These are phyloP conservation scores for Colletotrichum sp. DNA, from an alignment of 2,329 filamentous ascomycete genomes.

Conservation along the genomic window DNA sequence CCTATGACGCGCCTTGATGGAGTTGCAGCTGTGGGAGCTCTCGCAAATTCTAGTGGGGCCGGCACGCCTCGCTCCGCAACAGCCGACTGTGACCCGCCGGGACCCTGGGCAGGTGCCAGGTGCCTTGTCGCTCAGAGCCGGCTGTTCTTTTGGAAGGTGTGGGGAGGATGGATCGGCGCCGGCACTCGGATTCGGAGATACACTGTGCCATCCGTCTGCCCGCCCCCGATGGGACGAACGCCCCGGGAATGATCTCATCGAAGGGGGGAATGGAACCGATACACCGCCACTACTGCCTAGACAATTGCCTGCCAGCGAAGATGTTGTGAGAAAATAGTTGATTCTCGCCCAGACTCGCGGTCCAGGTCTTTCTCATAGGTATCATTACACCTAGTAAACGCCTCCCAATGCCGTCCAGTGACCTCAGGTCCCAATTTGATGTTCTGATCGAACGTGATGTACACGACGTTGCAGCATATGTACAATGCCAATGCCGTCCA, in stretches of 20 bases:
- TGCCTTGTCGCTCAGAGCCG: not conserved
- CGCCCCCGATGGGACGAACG: not conserved
- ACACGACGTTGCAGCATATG: constrained; percentile 1
- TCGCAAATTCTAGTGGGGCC: constrained; percentile 7
- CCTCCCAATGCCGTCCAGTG: constrained; percentile 14
- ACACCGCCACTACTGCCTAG: not conserved
- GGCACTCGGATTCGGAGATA: constrained; percentile 14
- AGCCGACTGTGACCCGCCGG: not conserved
- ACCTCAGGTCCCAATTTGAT: not conserved
- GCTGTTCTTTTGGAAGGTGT: not conserved
- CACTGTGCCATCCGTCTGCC: not conserved
- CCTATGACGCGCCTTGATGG: constrained; percentile 12
- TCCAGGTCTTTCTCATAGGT: constrained; percentile 6
- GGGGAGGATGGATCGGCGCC: not conserved
- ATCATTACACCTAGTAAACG: constrained; percentile 19
- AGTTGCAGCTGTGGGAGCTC: not conserved
- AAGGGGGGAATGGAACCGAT: not conserved
- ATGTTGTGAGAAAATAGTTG: not conserved
- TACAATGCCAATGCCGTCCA: not conserved
- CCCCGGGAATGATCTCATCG: not conserved
- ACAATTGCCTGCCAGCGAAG: not conserved
- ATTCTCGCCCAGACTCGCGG: not conserved
- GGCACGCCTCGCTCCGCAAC: constrained; percentile 7
- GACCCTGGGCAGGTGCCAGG: not conserved
- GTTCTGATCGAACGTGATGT: constrained; percentile 8